Base-by-base conservation (phyloP, 768 basidiomycete species). In the Hygrophoropsis aurantiaca region DNA sequence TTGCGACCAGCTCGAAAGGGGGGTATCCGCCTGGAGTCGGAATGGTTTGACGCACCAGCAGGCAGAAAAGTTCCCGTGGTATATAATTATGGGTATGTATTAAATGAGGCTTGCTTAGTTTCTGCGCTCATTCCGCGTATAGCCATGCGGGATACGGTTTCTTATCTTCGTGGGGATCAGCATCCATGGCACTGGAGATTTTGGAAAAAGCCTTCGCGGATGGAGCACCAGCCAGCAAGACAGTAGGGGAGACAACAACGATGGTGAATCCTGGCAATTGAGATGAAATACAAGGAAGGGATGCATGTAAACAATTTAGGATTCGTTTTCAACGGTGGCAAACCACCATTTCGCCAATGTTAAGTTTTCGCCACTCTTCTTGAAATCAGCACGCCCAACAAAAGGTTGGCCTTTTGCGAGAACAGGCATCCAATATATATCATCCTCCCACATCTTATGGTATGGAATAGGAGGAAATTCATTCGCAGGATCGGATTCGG, bases 351-450 rank as follows among this genome's bases (percentile, higher is more conserved):
- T 82, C 26, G 76, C 79, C 69, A 88, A 90, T 23, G 78, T 80
- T 69, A 89, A 90, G 72, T 91, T 90, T 57, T 82, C 80, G 79
- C 90, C 93, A 58, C 81, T 84, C 55, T 72, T 74, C 60, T 86
- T 85, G 18, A 77, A 73, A 53, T 82, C 79, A 0, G 69, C 72
- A 1, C 80, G 67, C 5, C 79, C 80, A n/a, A 74, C 60, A 46
- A 81, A 81, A 18, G 44, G 59, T 15, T 58, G 61, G 8, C 66
- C 64, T 6, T 65, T 54, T 6, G 77, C 61, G 36, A 93, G 72
- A 13, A 80, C 65, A 7, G 87, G 86, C 35, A 90, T 53, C 90
- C 90, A 92, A 50, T 77, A 60, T 11, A 64, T 51, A 54, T 91
- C 90, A 41, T 81, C 79, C 1, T 75, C 78, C 79, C 80, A 81